Conservation (phyloP, 1,139 yeast genomes). For the Blastobotrys buckinghamii region DNA sequence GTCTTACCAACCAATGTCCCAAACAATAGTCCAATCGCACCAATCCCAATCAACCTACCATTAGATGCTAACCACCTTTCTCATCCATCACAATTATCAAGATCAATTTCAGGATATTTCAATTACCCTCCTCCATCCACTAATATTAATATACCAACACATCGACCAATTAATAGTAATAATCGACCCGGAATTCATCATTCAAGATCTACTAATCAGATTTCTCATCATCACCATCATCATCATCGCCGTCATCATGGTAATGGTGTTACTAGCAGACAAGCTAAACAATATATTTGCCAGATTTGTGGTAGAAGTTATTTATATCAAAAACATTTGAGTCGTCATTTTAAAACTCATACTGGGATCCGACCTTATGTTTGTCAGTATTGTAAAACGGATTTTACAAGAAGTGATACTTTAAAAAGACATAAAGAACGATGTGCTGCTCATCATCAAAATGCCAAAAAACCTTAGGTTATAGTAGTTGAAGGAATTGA, state of each 20-base stretch:
- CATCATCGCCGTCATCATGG: too few relatives aligned
- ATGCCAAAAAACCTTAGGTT: too few relatives aligned
- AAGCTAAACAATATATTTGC: not conserved
- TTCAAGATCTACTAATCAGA: too few relatives aligned
- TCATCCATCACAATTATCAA: not conserved
- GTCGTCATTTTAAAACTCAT: constrained; percentile 9
- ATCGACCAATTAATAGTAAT: too few relatives aligned
- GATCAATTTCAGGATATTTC: too few relatives aligned
- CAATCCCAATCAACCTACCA: not conserved
- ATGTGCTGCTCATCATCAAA: constrained; percentile 4
- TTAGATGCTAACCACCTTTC: not conserved
- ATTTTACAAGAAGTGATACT: constrained; percentile 10
- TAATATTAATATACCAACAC: too few relatives aligned
- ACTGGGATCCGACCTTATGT: constrained; percentile 7
- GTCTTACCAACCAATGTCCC: not conserved
- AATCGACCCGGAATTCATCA: too few relatives aligned
- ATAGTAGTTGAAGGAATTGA: not conserved
- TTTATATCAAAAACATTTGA: constrained; percentile 7
- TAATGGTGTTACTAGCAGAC: too few relatives aligned
- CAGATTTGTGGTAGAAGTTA: constrained; percentile 2
- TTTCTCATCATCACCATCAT: too few relatives aligned
- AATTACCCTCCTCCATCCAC: not conserved
- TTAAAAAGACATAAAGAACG: constrained; percentile 9
- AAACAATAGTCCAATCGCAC: not conserved
- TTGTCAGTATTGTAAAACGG: constrained; percentile 4